These are phyloP conservation scores for Domatiomyces globalis DNA, from an alignment of 2,329 filamentous ascomycete species.

Conservation along the genomic window DNA sequence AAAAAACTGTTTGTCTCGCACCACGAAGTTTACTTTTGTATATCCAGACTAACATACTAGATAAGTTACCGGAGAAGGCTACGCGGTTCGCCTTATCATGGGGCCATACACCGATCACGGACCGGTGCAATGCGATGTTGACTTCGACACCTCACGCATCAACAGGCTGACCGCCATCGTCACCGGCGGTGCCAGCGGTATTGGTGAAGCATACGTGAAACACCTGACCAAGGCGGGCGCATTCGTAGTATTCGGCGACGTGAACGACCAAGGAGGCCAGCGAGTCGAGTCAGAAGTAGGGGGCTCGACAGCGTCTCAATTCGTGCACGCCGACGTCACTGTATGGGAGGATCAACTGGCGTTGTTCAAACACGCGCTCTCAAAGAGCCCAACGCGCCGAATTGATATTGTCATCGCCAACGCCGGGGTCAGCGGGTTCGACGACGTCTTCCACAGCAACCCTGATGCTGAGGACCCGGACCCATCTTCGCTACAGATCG, in stretches of 20 bases:
- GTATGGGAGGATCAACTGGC: slow-evolving; percentile 31
- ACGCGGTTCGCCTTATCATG: neutral
- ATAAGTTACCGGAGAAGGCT: too few species aligned
- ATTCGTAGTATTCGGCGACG: slow-evolving; percentile 28
- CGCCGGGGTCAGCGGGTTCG: slow-evolving; percentile 30
- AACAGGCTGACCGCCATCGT: slow-evolving; percentile 6
- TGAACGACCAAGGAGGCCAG: slow-evolving; percentile 3
- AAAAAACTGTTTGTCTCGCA: too few species aligned
- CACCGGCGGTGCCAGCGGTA: slow-evolving; percentile 21
- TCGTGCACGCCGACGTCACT: slow-evolving; percentile 31
- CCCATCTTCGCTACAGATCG: slow-evolving; percentile 30
- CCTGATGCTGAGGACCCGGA: slow-evolving; percentile 26
- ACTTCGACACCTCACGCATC: neutral
- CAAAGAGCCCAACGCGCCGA: slow-evolving; percentile 25
- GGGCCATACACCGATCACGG: slow-evolving; percentile 17
- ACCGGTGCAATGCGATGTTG: slow-evolving; percentile 26
- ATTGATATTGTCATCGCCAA: slow-evolving; percentile 37
- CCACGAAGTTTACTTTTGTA: too few species aligned
- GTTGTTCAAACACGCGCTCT: slow-evolving; percentile 29
- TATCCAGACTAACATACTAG: too few species aligned
- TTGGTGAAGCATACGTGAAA: slow-evolving; percentile 26
- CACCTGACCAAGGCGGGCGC: slow-evolving; percentile 27
- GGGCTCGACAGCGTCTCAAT: slow-evolving; percentile 7
- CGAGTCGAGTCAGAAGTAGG: neutral
- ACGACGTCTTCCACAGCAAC: slow-evolving; percentile 29